Evolutionary conservation across 768 basidiomycete species (phyloP), one percentile per base, ranked within the genome.

Genomic region (Rhodotorula graminis): DNA sequence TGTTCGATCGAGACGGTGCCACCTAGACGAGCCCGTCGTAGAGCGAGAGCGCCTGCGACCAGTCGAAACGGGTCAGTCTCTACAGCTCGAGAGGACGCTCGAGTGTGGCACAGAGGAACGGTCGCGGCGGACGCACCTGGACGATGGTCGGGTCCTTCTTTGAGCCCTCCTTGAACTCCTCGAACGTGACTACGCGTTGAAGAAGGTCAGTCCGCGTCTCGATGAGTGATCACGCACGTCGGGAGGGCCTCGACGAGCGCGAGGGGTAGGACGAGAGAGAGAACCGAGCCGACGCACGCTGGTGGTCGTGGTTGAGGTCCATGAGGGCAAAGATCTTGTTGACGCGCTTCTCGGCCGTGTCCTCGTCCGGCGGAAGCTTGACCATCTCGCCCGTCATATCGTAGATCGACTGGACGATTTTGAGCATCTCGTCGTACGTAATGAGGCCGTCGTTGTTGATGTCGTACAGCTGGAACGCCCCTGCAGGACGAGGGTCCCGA

Each of bases 371-470:
- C n/a, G 96, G 94, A 31, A 98, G 87, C 81, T 93, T 94, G 75
- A 98, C 95, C 94, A 98, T 97, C 82, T 94, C 89, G 29, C 96
- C 96, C 9, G 96, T 98, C 96, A 99, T 98, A 87, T 95, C 97
- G 86, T 98, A 99, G 83, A 99, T 99, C 58, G 92, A 90, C 78
- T 90, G 87, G 16, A 99, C 96, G 80, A 99, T 99, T 84, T 92
- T 89, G 46, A 98, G 88, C 96, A 99, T 99, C 84, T 99, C 96
- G 80, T 93, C 89, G 82, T 97, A 97, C 53, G 96, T 96, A 83
- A 99, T 98, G 77, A 87, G 90, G 16, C 96, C 96, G 80, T 99
- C 96, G 77, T 92, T 92, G 83, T 99, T 92, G 78, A 99, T 97
- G 80, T 99, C 96, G 81, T 99, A 99, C 56, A 99, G 85, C 81